Evolutionary conservation across 306 rosid genomes (phyloP), one percentile per base, ranked within the genome.

Genomic region (Vachellia pachyceras): DNA sequence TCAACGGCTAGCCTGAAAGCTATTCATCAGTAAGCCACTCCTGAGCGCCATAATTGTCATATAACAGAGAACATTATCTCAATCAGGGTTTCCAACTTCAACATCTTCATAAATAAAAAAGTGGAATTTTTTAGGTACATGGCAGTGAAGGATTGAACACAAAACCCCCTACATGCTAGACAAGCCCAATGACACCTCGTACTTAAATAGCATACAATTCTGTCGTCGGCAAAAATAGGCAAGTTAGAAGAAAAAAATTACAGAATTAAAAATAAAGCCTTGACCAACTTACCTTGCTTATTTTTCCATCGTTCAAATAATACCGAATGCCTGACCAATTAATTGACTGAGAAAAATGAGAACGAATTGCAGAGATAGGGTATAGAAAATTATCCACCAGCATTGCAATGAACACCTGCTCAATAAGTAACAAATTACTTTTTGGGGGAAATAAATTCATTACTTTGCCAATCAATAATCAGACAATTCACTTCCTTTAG

Each of bases 301-400:
- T 87, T 90, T 92, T 96, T 63, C 99, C 99, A 75, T 91, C 90
- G 87, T 89, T 92, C 82, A 96, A 86, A 87, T 96, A 82, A 78
- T 96, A 96, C 45, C 87, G 82, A 60, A 94, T 96, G 50, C 99
- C 99, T 20, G 99, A 96, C 99, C 99, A 96, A 69, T 92, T 96
- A 85, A 96, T 96, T 23, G 91, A 90, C 71, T 96, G 97, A 73
- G 97, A 80, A 80, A 92, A 90, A 85, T 96, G 98, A 50, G 99
- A 96, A 71, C 98, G 94, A 17, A 94, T 11, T 0, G 99, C 98
- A 47, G 94, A 96, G 83, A 96, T 3, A 20, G 98, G 94, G 85
- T 96, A 96, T 23, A 96, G 80, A 82, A 90, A 96, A 87, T 96
- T 96, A 84, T 86, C 99, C 70, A 92, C 99, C 86, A 96, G 37